Evolutionary conservation across 306 rosid genomes (phyloP).

Genomic region (Acacia crassicarpa): DNA sequence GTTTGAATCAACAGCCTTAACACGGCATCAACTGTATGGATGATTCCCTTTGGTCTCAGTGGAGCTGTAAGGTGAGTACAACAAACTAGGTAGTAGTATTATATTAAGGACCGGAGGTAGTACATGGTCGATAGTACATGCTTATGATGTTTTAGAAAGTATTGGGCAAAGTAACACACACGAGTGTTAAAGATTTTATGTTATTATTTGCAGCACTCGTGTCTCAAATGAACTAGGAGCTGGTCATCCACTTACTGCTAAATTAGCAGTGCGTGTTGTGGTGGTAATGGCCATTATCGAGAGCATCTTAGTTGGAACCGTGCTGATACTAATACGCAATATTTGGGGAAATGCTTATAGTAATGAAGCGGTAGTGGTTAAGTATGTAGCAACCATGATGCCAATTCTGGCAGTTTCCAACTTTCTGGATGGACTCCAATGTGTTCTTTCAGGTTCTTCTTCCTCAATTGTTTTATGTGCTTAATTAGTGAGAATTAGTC

Average conservation of each 20-base stretch:
- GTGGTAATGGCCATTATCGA: constrained; percentile 50
- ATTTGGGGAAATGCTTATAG: not conserved
- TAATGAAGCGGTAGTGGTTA: not conserved
- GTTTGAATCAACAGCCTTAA: constrained; percentile 25
- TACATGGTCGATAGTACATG: not conserved
- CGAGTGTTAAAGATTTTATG: not conserved
- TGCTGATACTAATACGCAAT: constrained; percentile 50
- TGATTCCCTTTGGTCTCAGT: constrained; percentile 78
- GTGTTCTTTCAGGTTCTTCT: not conserved
- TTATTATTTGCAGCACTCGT: constrained; percentile 54
- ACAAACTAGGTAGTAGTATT: no score
- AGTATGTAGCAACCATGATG: not conserved
- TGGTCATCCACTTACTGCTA: constrained; percentile 55
- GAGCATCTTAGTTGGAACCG: constrained; percentile 46
- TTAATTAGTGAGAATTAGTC: not conserved
- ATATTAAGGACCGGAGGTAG: no score
- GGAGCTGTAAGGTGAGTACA: constrained; percentile 60
- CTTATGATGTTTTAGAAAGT: not conserved
- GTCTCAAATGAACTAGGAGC: constrained; percentile 86
- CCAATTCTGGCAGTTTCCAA: not conserved
- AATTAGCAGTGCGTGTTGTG: constrained; percentile 59
- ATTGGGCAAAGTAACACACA: not conserved
- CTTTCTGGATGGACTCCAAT: not conserved
- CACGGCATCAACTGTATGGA: constrained; percentile 63
- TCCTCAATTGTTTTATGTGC: not conserved